phyloP scores from a whole-genome alignment of 2,329 filamentous ascomycete genomes.

The Emergomyces orientalis region DNA sequence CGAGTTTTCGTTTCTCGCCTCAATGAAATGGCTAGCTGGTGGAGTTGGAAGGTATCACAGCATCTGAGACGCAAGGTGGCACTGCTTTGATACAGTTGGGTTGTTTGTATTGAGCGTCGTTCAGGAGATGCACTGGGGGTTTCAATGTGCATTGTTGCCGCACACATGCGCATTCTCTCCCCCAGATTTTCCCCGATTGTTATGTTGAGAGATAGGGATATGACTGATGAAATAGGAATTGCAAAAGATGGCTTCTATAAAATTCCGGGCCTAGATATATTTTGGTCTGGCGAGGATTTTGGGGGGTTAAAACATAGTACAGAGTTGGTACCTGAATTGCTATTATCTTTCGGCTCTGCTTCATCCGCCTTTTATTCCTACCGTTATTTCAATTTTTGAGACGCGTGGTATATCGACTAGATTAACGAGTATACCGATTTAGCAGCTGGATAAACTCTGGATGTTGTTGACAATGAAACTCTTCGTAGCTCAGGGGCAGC shows the following conservation, averaged over 20 bases:
- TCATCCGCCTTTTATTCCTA: no score
- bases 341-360: no score
- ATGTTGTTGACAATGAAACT: not conserved
- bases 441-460: not conserved
- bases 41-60: not conserved
- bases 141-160: not conserved
- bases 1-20: not conserved
- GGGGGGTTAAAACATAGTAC: no score
- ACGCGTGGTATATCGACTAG: not conserved
- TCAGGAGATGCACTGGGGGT: not conserved
- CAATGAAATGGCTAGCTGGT: not conserved
- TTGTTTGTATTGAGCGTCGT: not conserved
- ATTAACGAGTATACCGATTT: not conserved
- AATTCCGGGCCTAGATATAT: not conserved
- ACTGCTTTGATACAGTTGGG: not conserved
- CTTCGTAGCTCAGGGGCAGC: not conserved
- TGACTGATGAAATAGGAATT: conserved; percentile 1
- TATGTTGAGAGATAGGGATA: not conserved
- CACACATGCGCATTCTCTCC: not conserved
- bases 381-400: not conserved
- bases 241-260: not conserved
- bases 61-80: not conserved
- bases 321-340: no score
- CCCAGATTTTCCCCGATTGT: not conserved
- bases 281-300: no score